Percentiles rank a stretch among this genome's conserved stretches.
Conservation (phyloP, 2,329 filamentous ascomycete genomes). For the Fusarium paranaense region DNA sequence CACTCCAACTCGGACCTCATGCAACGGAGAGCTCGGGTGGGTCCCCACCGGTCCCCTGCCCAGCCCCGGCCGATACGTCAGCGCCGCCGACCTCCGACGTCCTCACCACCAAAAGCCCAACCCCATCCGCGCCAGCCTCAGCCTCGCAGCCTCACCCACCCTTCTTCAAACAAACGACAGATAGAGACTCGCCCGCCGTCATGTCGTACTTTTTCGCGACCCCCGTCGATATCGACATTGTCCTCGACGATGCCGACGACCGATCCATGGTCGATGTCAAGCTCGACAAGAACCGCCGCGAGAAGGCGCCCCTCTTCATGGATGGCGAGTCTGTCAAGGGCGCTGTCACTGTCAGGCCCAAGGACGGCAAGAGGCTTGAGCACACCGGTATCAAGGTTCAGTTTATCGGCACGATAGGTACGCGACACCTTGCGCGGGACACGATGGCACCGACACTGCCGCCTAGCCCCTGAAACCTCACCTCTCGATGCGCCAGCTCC, state of each 20-base stretch:
- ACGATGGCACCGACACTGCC: background rate
- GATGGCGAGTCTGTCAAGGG: slow-evolving; percentile 99
- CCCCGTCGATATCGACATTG: slow-evolving; percentile 98
- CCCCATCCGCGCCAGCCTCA: slow-evolving; percentile 35
- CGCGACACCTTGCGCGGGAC: slow-evolving; percentile 31
- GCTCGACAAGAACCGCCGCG: slow-evolving; percentile 96
- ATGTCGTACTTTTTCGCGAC: slow-evolving; percentile 99
- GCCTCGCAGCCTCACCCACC: slow-evolving; percentile 31
- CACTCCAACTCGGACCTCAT: background rate
- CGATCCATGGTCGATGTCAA: slow-evolving; percentile 97
- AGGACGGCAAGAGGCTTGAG: slow-evolving; percentile 97
- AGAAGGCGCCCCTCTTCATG: slow-evolving; percentile 97
- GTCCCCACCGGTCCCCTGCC: slow-evolving; percentile 39
- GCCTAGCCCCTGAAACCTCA: slow-evolving; percentile 17
- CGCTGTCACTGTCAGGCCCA: slow-evolving; percentile 92
- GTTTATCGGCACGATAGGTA: slow-evolving; percentile 98
- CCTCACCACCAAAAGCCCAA: slow-evolving; percentile 35
- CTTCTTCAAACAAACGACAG: background rate
- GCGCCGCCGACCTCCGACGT: slow-evolving; percentile 41
- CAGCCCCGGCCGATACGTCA: slow-evolving; percentile 49
- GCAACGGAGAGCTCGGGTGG: slow-evolving; percentile 40
- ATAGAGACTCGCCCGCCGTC: slow-evolving; percentile 37
- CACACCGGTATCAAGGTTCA: slow-evolving; percentile 99
- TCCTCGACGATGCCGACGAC: slow-evolving; percentile 94
- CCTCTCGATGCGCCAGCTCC: slow-evolving; percentile 1